Conservation (phyloP, 768 basidiomycete species). For the Tremella yokohamensis region DNA sequence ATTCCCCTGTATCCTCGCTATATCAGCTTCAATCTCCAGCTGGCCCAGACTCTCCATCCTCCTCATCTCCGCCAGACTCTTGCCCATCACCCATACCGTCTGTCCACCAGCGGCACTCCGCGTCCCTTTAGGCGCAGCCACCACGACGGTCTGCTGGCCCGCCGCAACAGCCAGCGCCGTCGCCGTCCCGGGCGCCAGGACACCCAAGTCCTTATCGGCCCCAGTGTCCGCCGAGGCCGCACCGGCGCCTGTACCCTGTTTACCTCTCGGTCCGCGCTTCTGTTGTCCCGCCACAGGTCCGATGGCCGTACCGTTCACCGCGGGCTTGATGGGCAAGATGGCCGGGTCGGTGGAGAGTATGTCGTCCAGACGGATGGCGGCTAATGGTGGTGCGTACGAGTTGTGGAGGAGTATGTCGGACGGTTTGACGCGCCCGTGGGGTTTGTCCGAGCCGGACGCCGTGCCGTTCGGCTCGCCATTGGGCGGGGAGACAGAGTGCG, state of each 20-base stretch:
- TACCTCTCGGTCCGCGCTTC: conserved; percentile 40
- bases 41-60: conserved; percentile 39
- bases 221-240: conserved; percentile 1
- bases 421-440: conserved; percentile 12
- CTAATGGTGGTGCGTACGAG: conserved; percentile 33
- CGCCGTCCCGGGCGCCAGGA: conserved; percentile 36
- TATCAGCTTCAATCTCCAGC: conserved; percentile 41
- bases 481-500: background rate
- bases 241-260: conserved; percentile 9
- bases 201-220: conserved; percentile 19
- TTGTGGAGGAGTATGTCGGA: conserved; percentile 36
- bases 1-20: conserved; percentile 43
- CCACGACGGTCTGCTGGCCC: conserved; percentile 21
- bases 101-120: conserved; percentile 31
- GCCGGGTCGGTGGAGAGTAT: conserved; percentile 32
- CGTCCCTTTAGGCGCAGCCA: conserved; percentile 12
- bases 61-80: conserved; percentile 42
- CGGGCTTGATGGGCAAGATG: conserved; percentile 11
- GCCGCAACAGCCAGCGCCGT: conserved; percentile 39
- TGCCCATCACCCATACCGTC: conserved; percentile 34
- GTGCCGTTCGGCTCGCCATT: conserved; percentile 4
- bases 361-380: conserved; percentile 40
- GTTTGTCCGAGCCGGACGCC: background rate
- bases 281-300: conserved; percentile 13
- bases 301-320: background rate